Evolutionary conservation across 2,329 filamentous ascomycete species (phyloP), one percentile per base, ranked within the genome.

Genomic region (Sarocladium kiliense): DNA sequence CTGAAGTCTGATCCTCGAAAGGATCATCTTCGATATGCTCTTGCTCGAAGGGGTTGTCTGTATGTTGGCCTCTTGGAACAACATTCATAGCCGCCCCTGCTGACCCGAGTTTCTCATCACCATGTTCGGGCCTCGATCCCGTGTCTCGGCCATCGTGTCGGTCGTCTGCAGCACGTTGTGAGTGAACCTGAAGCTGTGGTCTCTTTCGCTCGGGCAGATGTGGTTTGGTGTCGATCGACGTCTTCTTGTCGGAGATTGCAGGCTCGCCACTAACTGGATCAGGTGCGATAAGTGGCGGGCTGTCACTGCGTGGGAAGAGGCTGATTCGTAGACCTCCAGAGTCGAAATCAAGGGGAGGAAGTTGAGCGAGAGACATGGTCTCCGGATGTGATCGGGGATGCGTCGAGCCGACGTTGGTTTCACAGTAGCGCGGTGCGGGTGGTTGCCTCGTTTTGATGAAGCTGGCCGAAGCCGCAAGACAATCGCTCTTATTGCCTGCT

Each of bases 281-380:
- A 12, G 6, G 30, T 26, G 50, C 21, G 36, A 39, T 6, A 14
- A 53, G 19, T 53, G 50, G 50, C 5, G 49, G 27, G 21, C 32
- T 39, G 34, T 53, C 36, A 18, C 32, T 25, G 23, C 50, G 32
- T 10, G 19, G 19, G 18, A 57, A 36, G 26, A 58, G 49, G 49
- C 51, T 56, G 14, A 58, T 55, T 19, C 56, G 55, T 1, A 58
- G 53, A 11, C 45, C 47, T 19, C 55, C 55, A 6, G 54, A 49
- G 5, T 57, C 57, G 34, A 58, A 57, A 12, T 57, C 47, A 14
- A 58, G 54, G 21, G 57, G 57, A 5, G 57, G 57, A 23, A 58
- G 55, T 39, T 58, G 53, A 6, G 57, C 42, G 18, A 56, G 53
- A 14, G 53, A 44, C 55, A 57, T 39, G 42, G 51, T 41, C 27